Conservation (phyloP, 2,329 filamentous ascomycete genomes). For the Pseudocercospora ulei region DNA sequence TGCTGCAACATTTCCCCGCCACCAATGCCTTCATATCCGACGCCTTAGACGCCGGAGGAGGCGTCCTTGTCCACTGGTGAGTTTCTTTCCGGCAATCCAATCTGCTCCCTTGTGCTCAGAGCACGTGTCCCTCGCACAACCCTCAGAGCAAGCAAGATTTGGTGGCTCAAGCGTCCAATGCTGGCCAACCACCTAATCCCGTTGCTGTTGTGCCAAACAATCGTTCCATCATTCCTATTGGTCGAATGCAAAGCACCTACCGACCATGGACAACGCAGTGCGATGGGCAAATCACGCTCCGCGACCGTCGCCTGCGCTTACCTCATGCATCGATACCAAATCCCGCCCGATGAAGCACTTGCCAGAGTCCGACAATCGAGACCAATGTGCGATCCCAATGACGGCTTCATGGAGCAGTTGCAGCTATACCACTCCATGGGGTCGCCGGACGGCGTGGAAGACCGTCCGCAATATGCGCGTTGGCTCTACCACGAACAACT, state of each 20-base stretch:
- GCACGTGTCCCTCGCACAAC: slow-evolving; percentile 1
- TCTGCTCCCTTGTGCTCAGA: background rate
- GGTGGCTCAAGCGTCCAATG: too few species aligned
- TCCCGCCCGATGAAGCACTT: slow-evolving; percentile 56
- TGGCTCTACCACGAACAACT: slow-evolving; percentile 60
- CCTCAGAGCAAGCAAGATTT: background rate
- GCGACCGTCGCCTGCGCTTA: slow-evolving; percentile 77
- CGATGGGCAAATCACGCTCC: slow-evolving; percentile 92
- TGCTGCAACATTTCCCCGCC: slow-evolving; percentile 67
- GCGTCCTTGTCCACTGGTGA: slow-evolving; percentile 62
- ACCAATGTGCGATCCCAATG: slow-evolving; percentile 76
- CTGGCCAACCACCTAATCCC: too few species aligned
- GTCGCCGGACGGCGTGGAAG: slow-evolving; percentile 59
- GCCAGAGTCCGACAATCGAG: slow-evolving; percentile 59
- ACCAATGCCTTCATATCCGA: slow-evolving; percentile 76
- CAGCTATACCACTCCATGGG: slow-evolving; percentile 80
- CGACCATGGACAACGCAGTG: slow-evolving; percentile 42
- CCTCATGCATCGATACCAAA: slow-evolving; percentile 53
- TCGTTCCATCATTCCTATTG: background rate
- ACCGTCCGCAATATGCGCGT: slow-evolving; percentile 68
- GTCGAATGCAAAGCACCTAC: background rate
- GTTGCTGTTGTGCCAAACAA: background rate
- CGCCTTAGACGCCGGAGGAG: slow-evolving; percentile 54
- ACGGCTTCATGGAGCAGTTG: slow-evolving; percentile 83
- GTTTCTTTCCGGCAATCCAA: slow-evolving; percentile 35